These are phyloP conservation scores for Leucocoprinus leucothites DNA, from an alignment of 768 basidiomycete genomes.

Conservation along the genomic window DNA sequence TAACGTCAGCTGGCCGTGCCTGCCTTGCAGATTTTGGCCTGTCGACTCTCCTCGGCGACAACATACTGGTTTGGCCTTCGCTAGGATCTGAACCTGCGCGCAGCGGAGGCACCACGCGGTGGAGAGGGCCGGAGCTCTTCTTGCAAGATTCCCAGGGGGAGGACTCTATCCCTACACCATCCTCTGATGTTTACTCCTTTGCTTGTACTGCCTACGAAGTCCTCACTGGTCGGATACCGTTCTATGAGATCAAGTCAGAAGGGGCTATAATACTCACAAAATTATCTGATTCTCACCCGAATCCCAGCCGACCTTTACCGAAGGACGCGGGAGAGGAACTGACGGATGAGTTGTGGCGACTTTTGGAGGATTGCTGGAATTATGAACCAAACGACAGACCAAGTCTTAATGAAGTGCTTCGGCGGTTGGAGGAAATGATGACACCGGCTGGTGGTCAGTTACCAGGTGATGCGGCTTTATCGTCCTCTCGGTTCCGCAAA, in stretches of 20 bases:
- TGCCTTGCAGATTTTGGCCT: constrained; percentile 16
- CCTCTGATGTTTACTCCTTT: constrained; percentile 15
- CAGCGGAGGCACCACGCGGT: constrained; percentile 16
- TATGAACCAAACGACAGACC: constrained; percentile 5
- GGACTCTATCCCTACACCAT: background rate
- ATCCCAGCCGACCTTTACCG: constrained; percentile 7
- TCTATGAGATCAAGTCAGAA: constrained; percentile 18
- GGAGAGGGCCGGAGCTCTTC: constrained; percentile 16
- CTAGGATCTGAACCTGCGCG: background rate
- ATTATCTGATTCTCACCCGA: background rate
- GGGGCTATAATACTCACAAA: constrained; percentile 15
- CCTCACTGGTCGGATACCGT: constrained; percentile 19
- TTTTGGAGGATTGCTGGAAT: constrained; percentile 10
- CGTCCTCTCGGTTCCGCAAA: constrained; percentile 8
- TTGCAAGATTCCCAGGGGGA: constrained; percentile 10
- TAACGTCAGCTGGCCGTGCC: constrained; percentile 9
- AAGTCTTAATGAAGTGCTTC: background rate
- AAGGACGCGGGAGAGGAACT: background rate
- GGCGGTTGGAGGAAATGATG: constrained; percentile 10
- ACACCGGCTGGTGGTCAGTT: background rate
- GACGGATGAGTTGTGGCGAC: constrained; percentile 6
- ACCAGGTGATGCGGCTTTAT: background rate
- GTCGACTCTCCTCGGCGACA: constrained; percentile 13
- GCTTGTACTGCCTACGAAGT: constrained; percentile 15
- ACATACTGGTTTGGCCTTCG: constrained; percentile 15